Percentiles rank a stretch among this genome's conserved stretches.
Conservation (phyloP, 257 asterid genomes). For the Asclepias syriaca region DNA sequence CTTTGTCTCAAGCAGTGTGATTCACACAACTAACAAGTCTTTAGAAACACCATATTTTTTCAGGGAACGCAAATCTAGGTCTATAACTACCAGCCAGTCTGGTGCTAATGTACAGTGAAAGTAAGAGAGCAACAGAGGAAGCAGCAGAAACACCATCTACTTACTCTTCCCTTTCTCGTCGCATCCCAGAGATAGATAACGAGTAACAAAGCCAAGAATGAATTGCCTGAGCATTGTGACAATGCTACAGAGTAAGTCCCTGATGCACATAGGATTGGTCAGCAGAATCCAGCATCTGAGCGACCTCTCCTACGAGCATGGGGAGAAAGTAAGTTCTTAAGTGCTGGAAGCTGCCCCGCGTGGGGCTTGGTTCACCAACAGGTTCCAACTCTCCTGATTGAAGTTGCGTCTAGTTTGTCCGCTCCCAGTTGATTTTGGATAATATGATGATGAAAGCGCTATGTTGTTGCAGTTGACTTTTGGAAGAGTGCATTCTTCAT, state of each 20-base stretch:
- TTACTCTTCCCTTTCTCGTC: conserved; percentile 11
- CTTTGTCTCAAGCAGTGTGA: background rate
- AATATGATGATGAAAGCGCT: conserved; percentile 22
- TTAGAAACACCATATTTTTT: background rate
- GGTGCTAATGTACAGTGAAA: conserved; percentile 21
- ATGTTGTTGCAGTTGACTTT: conserved; percentile 25
- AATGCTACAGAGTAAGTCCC: conserved; percentile 27
- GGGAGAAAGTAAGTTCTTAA: conserved; percentile 11
- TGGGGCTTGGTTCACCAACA: conserved; percentile 38
- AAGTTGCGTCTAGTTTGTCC: conserved; percentile 27
- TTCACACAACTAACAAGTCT: background rate
- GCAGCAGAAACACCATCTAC: conserved; percentile 11
- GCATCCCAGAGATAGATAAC: conserved; percentile 14
- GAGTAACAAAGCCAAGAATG: conserved; percentile 94
- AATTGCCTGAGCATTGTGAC: conserved; percentile 67
- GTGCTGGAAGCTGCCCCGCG: conserved; percentile 35
- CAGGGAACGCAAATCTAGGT: conserved; percentile 8
- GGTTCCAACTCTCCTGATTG: conserved; percentile 35
- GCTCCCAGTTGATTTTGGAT: conserved; percentile 24
- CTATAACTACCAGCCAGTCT: background rate
- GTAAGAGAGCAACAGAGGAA: background rate
- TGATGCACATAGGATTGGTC: background rate
- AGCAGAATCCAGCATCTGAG: background rate
- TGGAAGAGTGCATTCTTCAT: conserved; percentile 24
- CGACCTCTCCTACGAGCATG: conserved; percentile 1